A percentile compares a stretch with the other conserved stretches of the same genome.
Evolutionary conservation across 2,329 filamentous ascomycete species (phyloP).

Genomic region (Hypoxylon sp.): DNA sequence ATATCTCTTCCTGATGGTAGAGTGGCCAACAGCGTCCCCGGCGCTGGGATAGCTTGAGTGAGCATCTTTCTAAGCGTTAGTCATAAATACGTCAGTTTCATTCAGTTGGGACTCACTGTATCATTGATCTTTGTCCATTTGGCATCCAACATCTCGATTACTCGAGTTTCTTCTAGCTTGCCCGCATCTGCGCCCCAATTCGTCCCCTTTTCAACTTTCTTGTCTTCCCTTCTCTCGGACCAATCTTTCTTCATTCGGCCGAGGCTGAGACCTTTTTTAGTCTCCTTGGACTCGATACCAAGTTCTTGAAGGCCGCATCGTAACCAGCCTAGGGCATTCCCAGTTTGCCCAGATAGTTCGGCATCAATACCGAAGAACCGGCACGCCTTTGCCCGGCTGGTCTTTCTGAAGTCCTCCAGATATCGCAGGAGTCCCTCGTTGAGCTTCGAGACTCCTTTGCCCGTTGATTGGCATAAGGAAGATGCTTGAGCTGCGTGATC

Average conservation of each 20-base stretch:
- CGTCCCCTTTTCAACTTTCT: constrained; percentile 79
- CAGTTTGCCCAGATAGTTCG: constrained; percentile 84
- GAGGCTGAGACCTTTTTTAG: constrained; percentile 65
- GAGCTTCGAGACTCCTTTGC: constrained; percentile 64
- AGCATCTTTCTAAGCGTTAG: constrained; percentile 72
- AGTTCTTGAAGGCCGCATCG: constrained; percentile 82
- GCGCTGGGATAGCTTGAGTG: constrained; percentile 80
- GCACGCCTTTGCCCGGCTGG: constrained; percentile 86
- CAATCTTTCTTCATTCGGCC: constrained; percentile 75
- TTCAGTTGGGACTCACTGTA: constrained; percentile 71
- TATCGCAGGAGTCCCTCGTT: constrained; percentile 79
- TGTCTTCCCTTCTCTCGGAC: constrained; percentile 83
- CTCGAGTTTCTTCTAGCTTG: constrained; percentile 83
- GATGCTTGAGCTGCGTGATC: constrained; percentile 86
- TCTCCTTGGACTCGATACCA: constrained; percentile 70
- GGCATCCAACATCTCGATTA: constrained; percentile 86
- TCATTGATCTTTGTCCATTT: constrained; percentile 97
- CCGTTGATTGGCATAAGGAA: constrained; percentile 63
- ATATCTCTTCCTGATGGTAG: constrained; percentile 93
- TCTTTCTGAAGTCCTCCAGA: constrained; percentile 79
- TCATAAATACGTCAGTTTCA: neutral
- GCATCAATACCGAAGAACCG: constrained; percentile 93
- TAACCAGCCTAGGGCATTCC: constrained; percentile 89
- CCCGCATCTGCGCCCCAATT: constrained; percentile 89
- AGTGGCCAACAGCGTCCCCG: constrained; percentile 78